Evolutionary conservation across 2,329 filamentous ascomycete species (phyloP), one percentile per base, ranked within the genome.

Genomic region (Alternaria metachromatica): DNA sequence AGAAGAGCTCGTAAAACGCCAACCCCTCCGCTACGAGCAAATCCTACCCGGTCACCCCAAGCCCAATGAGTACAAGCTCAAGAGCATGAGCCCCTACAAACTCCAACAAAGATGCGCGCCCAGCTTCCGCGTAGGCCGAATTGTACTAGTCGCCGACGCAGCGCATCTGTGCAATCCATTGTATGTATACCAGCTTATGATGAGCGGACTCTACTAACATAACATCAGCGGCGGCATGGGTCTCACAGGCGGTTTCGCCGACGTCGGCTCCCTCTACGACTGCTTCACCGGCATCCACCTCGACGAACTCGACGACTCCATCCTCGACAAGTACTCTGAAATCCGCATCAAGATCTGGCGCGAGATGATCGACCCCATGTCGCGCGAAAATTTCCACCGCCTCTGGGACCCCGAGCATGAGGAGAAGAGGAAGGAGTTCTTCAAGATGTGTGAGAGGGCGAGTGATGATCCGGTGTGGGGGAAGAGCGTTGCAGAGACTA

Each of bases 241-340:
- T 2, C 84, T 90, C 54, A 90, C 87, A 0, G 87, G 88, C 6
- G 88, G 88, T 0, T 87, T 90, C 58, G 86, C 87, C n/a, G 88
- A 90, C 67, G 83, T 88, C 3, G 88, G 87, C 11, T 87, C 87
- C 0, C 81, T 90, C 6, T 87, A 84, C 62, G 87, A 90, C 68
- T 89, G 87, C 69, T 81, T 90, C 10, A 73, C 69, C 6, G 76
- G 76, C 33, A 77, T 80, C 28, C 75, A 79, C 58, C 65, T 73
- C 30, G 73, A 76, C 57, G 69, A 75, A 56, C 74, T 78, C 8
- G 76, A 78, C 60, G 75, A 78, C 13, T 66, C 69, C 12, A 78
- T 79, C 30, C 72, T 79, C 13, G 76, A 78, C 64, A 74, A 73
- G 51, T 79, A 79, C 67, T 76, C 73, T 50, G 74, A 78, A 20